A percentile compares a stretch with the other conserved stretches of the same genome.
phyloP scores from a whole-genome alignment of 768 basidiomycete genomes.

The Lactifluus pinguis region DNA sequence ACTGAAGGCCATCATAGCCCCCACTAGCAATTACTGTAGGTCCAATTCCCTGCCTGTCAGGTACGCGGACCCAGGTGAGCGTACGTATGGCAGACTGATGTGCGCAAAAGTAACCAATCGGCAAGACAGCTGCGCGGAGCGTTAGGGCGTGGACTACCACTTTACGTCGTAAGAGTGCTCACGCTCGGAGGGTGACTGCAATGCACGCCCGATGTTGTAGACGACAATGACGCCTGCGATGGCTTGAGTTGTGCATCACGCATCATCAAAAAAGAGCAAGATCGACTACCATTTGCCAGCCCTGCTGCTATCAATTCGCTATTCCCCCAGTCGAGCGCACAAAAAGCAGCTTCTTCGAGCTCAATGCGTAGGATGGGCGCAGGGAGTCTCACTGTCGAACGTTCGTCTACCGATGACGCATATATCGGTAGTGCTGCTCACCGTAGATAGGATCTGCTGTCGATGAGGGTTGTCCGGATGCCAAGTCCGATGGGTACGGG shows the following conservation, averaged over 20 bases:
- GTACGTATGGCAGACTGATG: constrained; percentile 79
- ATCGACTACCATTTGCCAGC: constrained; percentile 61
- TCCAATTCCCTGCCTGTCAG: constrained; percentile 44
- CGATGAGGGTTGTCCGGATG: neutral
- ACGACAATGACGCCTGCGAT: constrained; percentile 46
- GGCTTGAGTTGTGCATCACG: neutral
- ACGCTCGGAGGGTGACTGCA: constrained; percentile 12
- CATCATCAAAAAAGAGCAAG: neutral
- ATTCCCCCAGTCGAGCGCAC: constrained; percentile 85
- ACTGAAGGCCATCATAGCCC: constrained; percentile 73
- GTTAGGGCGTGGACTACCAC: neutral
- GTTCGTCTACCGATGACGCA: neutral
- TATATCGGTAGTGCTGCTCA: neutral
- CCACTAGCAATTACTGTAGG: constrained; percentile 70
- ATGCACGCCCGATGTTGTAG: constrained; percentile 37
- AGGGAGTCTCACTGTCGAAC: constrained; percentile 41
- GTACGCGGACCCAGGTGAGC: constrained; percentile 65
- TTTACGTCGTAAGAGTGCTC: neutral
- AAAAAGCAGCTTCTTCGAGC: constrained; percentile 66
- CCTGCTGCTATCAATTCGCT: constrained; percentile 77
- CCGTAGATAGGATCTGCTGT: constrained; percentile 9
- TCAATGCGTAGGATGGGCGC: constrained; percentile 66
- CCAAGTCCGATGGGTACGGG: constrained; percentile 62
- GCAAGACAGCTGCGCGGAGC: constrained; percentile 35
- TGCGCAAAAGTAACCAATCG: constrained; percentile 60